Evolutionary conservation across 2,329 filamentous ascomycete species (phyloP).

Genomic region (Pseudopyrenochaeta lycopersici): DNA sequence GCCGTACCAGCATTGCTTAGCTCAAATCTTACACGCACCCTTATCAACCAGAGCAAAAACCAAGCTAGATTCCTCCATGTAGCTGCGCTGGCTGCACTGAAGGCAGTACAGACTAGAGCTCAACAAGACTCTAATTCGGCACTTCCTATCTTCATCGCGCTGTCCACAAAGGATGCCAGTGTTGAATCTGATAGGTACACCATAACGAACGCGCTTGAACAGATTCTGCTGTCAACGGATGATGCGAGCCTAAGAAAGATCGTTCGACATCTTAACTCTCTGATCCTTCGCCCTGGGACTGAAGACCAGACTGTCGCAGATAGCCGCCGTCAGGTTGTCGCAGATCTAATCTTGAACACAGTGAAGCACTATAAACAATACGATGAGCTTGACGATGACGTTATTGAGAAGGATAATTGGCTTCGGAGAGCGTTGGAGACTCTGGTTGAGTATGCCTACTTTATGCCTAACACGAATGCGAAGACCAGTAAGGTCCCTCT

Average conservation of each 20-base stretch:
- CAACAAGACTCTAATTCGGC: constrained; percentile 67
- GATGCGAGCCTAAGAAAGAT: constrained; percentile 59
- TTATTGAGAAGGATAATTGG: constrained; percentile 49
- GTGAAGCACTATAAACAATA: constrained; percentile 54
- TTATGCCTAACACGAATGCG: constrained; percentile 48
- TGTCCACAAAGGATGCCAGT: constrained; percentile 75
- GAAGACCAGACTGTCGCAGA: constrained; percentile 57
- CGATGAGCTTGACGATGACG: constrained; percentile 23
- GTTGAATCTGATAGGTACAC: constrained; percentile 88
- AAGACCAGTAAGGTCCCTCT: constrained; percentile 49
- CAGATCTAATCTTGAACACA: constrained; percentile 62
- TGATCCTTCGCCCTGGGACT: constrained; percentile 57
- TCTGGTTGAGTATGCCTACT: constrained; percentile 62
- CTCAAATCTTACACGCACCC: constrained; percentile 75
- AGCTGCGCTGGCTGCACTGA: constrained; percentile 79
- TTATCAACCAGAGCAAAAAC: constrained; percentile 48
- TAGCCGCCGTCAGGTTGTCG: constrained; percentile 58
- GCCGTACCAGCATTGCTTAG: constrained; percentile 74
- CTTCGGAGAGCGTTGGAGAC: constrained; percentile 56
- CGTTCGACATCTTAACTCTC: constrained; percentile 60
- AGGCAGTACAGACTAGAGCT: constrained; percentile 72
- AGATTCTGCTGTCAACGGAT: constrained; percentile 70
- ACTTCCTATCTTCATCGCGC: constrained; percentile 67
- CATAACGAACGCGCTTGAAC: constrained; percentile 84
- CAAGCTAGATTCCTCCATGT: constrained; percentile 61